Evolutionary conservation across 2,329 filamentous ascomycete genomes (phyloP).

Genomic region (Hypomyces rosellus): DNA sequence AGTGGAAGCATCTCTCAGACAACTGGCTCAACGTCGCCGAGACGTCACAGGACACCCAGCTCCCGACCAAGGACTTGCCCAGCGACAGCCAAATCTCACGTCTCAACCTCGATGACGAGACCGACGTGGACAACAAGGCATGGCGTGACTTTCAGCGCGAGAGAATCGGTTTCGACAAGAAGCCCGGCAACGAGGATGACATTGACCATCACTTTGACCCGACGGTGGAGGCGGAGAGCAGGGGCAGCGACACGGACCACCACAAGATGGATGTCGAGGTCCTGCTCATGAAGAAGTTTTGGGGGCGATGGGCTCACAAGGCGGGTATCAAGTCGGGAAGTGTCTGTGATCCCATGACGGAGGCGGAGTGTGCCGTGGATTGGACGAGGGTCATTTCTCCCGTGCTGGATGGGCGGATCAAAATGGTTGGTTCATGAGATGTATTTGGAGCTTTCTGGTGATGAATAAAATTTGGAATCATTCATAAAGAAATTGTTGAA

Average conservation of each 20-base stretch:
- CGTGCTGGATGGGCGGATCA: slow-evolving; percentile 69
- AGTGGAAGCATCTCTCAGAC: slow-evolving; percentile 67
- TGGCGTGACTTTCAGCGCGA: slow-evolving; percentile 33
- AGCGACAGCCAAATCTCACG: slow-evolving; percentile 31
- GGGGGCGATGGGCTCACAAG: slow-evolving; percentile 65
- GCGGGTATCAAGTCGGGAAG: slow-evolving; percentile 52
- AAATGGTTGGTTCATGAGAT: slow-evolving; percentile 29
- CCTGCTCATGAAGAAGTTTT: slow-evolving; percentile 60
- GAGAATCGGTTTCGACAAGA: slow-evolving; percentile 27
- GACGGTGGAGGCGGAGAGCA: slow-evolving; percentile 23
- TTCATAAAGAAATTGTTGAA: background rate
- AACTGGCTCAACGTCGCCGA: slow-evolving; percentile 64
- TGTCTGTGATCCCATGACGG: slow-evolving; percentile 48
- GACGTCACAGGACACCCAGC: slow-evolving; percentile 46
- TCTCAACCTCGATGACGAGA: slow-evolving; percentile 16
- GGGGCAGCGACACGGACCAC: slow-evolving; percentile 22
- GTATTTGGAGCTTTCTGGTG: background rate
- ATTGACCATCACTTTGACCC: slow-evolving; percentile 39
- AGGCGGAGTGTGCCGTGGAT: slow-evolving; percentile 55
- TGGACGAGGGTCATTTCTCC: slow-evolving; percentile 82
- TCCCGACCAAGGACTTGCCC: slow-evolving; percentile 24
- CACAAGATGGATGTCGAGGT: slow-evolving; percentile 49
- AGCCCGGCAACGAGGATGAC: slow-evolving; percentile 28
- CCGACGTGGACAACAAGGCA: slow-evolving; percentile 17
- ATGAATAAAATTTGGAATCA: background rate